phyloP scores from a whole-genome alignment of 2,329 filamentous ascomycete genomes.

The Colletotrichum somersetense region DNA sequence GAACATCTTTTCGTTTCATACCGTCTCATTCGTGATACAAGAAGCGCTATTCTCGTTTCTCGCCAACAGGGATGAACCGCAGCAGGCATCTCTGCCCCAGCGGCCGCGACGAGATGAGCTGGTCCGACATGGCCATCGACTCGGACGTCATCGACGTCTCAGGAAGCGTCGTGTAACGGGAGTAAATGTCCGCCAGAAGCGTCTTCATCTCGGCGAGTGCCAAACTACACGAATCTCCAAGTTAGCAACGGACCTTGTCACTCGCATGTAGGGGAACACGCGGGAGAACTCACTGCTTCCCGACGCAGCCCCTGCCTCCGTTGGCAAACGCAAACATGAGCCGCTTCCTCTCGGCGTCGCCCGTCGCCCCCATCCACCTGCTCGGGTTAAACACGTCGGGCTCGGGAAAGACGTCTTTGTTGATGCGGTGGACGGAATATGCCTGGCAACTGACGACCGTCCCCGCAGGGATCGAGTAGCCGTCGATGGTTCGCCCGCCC shows the following conservation, averaged over 20 bases:
- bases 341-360: constrained; percentile 77
- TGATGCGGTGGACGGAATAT: constrained; percentile 70
- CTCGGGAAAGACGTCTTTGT: constrained; percentile 78
- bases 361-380: constrained; percentile 82
- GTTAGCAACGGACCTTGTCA: background rate
- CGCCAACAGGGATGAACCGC: constrained; percentile 56
- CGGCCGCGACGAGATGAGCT: constrained; percentile 75
- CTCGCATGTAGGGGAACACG: background rate
- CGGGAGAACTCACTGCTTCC: constrained; percentile 70
- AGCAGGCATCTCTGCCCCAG: constrained; percentile 70
- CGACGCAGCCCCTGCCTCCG: constrained; percentile 75
- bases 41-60: constrained; percentile 20
- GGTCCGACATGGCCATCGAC: constrained; percentile 75
- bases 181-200: constrained; percentile 73
- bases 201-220: constrained; percentile 78
- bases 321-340: constrained; percentile 75
- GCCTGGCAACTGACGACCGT: constrained; percentile 73
- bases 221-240: constrained; percentile 55
- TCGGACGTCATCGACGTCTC: constrained; percentile 66
- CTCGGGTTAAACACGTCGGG: constrained; percentile 84
- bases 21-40: background rate
- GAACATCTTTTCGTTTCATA: background rate
- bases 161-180: constrained; percentile 66
- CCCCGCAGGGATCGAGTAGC: constrained; percentile 63
- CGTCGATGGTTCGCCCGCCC: constrained; percentile 68